Evolutionary conservation across 148 eudicot genomes (phyloP), one percentile per base, ranked within the genome.

Genomic region (Fagopyrum esculentum): DNA sequence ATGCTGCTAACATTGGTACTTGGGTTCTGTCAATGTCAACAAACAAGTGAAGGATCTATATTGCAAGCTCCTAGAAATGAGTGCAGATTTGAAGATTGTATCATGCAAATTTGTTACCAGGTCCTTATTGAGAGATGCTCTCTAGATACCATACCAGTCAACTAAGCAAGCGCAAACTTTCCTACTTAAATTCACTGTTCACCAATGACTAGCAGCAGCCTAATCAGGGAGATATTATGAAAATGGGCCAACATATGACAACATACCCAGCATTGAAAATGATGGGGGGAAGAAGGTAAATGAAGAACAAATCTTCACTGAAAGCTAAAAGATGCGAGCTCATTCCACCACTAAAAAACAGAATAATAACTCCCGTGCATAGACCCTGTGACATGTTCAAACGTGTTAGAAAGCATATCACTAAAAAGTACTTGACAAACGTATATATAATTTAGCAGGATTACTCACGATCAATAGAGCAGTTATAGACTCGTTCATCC

Each of bases 231-330:
- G 1, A 15, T 6, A 54, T 4, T 17, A 54, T 29, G 45, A 10
- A 16, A 43, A 22, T 11, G 11, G n/a, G 1, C 8, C 69, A 35
- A 11, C 70, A 45, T 10, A 29, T 29, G 44, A 63, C 3, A 77
- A 46, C 83, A 74, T 81, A 90, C 94, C 94, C 94, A 6, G 94
- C 94, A 85, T 89, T 89, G 69, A 89, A 89, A 77, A 89, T 89
- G 71, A 89, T 89, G 2, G 91, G 94, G 3, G 91, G 94, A 83
- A 89, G 93, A 73, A 89, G 91, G 82, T 89, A 89, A 74, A 89
- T 87, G 69, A 89, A 89, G 87, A 89, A 88, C 56, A 89, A 86
- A 76, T 89, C 93, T 85, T 89, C 90, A 81, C 88, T 85, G 77
- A 89, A 89, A 46, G 86, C 87, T 29, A 90, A 77, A 55, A 90